Conservation (phyloP, 768 basidiomycete genomes). For the Lactarius hatsudake region DNA sequence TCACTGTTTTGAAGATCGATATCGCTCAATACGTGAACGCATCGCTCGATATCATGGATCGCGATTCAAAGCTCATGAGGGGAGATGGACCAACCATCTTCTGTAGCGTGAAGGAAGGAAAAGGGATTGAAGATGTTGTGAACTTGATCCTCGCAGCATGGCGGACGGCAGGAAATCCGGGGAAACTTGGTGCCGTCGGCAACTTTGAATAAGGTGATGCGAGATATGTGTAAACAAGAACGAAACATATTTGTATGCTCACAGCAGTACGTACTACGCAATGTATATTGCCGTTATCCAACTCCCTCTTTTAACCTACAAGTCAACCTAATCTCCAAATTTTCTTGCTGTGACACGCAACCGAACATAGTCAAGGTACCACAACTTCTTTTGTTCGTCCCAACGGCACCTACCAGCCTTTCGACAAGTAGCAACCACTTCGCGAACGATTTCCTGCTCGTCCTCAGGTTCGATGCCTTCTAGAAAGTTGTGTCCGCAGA, state of each 20-base stretch:
- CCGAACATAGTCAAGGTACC: constrained; percentile 25
- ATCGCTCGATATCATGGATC: constrained; percentile 90
- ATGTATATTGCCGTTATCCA: not conserved
- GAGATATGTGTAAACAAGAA: not conserved
- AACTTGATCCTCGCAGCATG: constrained; percentile 86
- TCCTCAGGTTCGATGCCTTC: constrained; percentile 14
- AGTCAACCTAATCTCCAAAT: not conserved
- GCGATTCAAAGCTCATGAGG: constrained; percentile 91
- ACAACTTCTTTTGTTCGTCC: constrained; percentile 9
- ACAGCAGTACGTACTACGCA: not conserved
- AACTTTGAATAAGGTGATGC: constrained; percentile 3
- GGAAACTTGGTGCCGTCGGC: constrained; percentile 42
- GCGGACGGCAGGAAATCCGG: constrained; percentile 76
- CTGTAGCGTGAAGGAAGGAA: constrained; percentile 72
- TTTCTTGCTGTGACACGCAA: constrained; percentile 20
- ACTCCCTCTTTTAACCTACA: not conserved
- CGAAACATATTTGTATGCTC: not conserved
- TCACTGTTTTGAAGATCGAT: constrained; percentile 61
- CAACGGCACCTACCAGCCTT: constrained; percentile 12
- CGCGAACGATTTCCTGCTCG: constrained; percentile 11
- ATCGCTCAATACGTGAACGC: constrained; percentile 90
- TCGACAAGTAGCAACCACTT: constrained; percentile 17
- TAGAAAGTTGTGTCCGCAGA: constrained; percentile 17
- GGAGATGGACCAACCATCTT: constrained; percentile 94
- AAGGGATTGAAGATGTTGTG: constrained; percentile 79